Evolutionary conservation across 306 rosid species (phyloP).

Genomic region (Mucuna pruriens): DNA sequence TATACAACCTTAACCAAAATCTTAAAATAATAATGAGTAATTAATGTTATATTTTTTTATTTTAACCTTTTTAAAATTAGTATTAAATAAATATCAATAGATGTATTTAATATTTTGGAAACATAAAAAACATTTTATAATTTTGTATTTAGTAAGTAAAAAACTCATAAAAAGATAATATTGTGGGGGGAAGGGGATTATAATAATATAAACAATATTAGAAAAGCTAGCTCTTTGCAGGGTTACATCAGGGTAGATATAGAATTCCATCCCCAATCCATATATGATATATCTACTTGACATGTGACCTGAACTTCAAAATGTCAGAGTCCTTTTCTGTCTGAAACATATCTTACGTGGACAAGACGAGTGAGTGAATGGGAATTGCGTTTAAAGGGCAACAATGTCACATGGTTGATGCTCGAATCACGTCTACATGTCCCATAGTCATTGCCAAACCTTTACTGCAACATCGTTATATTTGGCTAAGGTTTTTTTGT

Average conservation of each 20-base stretch:
- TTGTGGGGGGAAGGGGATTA: not conserved
- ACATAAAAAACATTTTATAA: not conserved
- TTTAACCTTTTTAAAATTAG: not conserved
- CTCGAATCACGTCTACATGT: constrained; percentile 31
- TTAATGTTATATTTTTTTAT: not conserved
- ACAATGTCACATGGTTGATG: constrained; percentile 40
- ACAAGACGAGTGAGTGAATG: not conserved
- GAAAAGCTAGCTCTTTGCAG: not conserved
- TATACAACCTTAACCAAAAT: not conserved
- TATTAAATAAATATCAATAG: not conserved
- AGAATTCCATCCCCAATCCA: not conserved
- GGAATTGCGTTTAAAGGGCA: constrained; percentile 13
- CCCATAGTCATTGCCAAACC: constrained; percentile 21
- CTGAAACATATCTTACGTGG: constrained; percentile 31
- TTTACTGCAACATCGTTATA: not conserved
- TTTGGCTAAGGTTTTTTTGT: not conserved
- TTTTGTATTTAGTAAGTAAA: not conserved
- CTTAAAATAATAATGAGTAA: not conserved
- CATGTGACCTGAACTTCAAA: not conserved
- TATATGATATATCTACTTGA: constrained; percentile 16
- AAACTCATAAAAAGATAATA: not conserved
- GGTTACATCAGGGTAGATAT: not conserved
- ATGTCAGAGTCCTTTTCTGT: constrained; percentile 39
- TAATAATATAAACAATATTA: not conserved
- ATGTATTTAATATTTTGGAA: not conserved